These are phyloP conservation scores for Nicotiana undulata DNA, from an alignment of 257 asterid species.

Conservation along the genomic window DNA sequence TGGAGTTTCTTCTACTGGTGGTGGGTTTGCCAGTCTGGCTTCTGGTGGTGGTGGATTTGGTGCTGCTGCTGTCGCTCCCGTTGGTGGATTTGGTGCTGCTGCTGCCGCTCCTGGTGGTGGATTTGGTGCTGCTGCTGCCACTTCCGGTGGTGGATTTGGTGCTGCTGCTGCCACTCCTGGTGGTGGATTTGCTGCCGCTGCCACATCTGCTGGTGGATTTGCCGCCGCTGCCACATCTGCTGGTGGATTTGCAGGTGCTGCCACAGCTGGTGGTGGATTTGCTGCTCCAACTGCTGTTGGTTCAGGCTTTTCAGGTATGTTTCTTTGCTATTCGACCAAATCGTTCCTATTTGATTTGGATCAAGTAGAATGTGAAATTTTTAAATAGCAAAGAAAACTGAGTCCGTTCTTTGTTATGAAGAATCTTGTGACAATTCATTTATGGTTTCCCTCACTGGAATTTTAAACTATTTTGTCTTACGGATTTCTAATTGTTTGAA, in stretches of 20 bases:
- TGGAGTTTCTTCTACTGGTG: slow-evolving; percentile 39
- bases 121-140: slow-evolving; percentile 13
- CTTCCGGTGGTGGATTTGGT: slow-evolving; percentile 11
- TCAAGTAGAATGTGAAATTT: slow-evolving; percentile 19
- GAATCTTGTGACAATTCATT: neutral
- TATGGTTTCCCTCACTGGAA: no score
- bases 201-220: slow-evolving; percentile 38
- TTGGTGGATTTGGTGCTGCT: slow-evolving; percentile 27
- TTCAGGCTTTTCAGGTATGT: slow-evolving; percentile 9
- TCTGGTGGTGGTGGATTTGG: slow-evolving; percentile 49
- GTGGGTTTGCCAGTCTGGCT: slow-evolving; percentile 43
- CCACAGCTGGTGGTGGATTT: slow-evolving; percentile 24
- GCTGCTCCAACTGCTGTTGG: slow-evolving; percentile 17
- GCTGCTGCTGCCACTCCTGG: slow-evolving; percentile 23
- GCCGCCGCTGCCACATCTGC: slow-evolving; percentile 34
- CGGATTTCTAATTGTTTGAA: no score
- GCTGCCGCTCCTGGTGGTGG: slow-evolving; percentile 23
- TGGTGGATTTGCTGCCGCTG: slow-evolving; percentile 29
- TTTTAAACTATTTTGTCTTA: no score
- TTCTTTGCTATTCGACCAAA: slow-evolving; percentile 7
- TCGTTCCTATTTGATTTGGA: neutral
- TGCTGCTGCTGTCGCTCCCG: slow-evolving; percentile 11
- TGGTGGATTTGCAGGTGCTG: slow-evolving; percentile 40
- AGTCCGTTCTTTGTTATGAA: neutral
- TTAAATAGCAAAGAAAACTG: neutral